A percentile compares a stretch with the other conserved stretches of the same genome.
phyloP scores from a whole-genome alignment of 1,139 yeast species.

The Komagataea norvegica region DNA sequence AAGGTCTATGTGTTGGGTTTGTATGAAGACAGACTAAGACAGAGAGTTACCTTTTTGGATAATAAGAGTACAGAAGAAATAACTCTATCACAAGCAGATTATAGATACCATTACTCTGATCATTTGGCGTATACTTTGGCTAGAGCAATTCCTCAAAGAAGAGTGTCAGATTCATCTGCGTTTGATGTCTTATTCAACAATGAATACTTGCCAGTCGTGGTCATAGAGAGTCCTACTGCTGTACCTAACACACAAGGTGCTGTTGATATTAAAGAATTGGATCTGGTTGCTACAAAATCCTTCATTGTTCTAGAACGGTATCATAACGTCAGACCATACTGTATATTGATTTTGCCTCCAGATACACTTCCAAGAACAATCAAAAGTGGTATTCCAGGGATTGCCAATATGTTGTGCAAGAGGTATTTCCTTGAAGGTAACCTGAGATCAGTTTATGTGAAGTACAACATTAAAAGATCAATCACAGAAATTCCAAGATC shows the following conservation, averaged over 20 bases:
- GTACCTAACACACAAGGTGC: slow-evolving; percentile 31
- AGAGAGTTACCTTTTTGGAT: slow-evolving; percentile 62
- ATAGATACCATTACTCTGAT: slow-evolving; percentile 75
- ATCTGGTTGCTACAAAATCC: slow-evolving; percentile 70
- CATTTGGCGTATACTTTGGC: slow-evolving; percentile 70
- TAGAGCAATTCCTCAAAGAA: slow-evolving; percentile 58
- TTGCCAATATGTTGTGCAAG: slow-evolving; percentile 91
- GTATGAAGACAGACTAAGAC: slow-evolving; percentile 88
- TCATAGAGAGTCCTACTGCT: slow-evolving; percentile 81
- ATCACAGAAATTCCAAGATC: slow-evolving; percentile 72
- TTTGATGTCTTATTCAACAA: slow-evolving; percentile 84
- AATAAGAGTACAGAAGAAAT: slow-evolving; percentile 34
- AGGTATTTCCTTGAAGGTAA: slow-evolving; percentile 74
- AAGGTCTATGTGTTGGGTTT: slow-evolving; percentile 84
- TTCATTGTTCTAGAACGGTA: slow-evolving; percentile 63
- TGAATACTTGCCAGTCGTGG: slow-evolving; percentile 81
- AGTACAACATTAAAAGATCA: slow-evolving; percentile 67
- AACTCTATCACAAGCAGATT: slow-evolving; percentile 19
- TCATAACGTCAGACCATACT: slow-evolving; percentile 75
- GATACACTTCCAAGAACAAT: slow-evolving; percentile 80
- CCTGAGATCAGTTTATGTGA: slow-evolving; percentile 71
- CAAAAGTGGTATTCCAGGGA: slow-evolving; percentile 82
- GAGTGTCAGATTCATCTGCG: slow-evolving; percentile 85
- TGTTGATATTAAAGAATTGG: slow-evolving; percentile 54
- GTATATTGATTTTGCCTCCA: slow-evolving; percentile 76